These are phyloP conservation scores for Ophiosphaerella narmari DNA, from an alignment of 2,329 filamentous ascomycete species.

Conservation along the genomic window DNA sequence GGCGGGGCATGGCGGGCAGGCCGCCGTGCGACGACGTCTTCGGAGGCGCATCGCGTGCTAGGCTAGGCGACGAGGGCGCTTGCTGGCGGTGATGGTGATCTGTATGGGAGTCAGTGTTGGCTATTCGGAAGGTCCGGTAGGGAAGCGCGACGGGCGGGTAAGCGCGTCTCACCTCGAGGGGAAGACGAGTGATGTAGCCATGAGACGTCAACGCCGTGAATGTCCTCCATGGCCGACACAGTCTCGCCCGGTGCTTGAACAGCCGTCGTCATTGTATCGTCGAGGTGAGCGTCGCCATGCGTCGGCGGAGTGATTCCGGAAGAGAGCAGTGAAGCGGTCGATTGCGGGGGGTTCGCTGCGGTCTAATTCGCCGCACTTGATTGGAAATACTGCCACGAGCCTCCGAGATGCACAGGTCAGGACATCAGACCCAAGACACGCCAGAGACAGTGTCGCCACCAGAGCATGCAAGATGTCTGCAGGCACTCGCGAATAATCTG, in stretches of 20 bases:
- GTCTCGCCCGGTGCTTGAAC: constrained; percentile 23
- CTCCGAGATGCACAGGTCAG: too few relatives aligned
- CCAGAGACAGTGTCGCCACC: constrained; percentile 8
- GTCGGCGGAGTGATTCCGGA: constrained; percentile 10
- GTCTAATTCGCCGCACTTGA: constrained; percentile 28
- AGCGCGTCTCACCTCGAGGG: constrained; percentile 70
- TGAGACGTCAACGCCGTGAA: constrained; percentile 83
- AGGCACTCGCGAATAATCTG: constrained; percentile 5
- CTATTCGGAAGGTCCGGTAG: not conserved
- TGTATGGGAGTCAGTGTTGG: constrained; percentile 24
- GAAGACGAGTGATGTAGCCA: constrained; percentile 77
- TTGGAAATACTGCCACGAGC: constrained; percentile 19
- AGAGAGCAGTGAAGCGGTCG: constrained; percentile 20
- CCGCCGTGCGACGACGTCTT: constrained; percentile 43
- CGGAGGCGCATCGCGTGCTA: constrained; percentile 39
- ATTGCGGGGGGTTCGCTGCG: constrained; percentile 35
- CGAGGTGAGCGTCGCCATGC: constrained; percentile 32
- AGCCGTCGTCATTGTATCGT: constrained; percentile 24
- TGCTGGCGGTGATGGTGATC: constrained; percentile 45
- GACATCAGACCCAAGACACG: not conserved
- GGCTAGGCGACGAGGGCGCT: constrained; percentile 42
- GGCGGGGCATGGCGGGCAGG: constrained; percentile 22
- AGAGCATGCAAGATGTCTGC: not conserved
- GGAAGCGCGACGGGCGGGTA: constrained; percentile 6
- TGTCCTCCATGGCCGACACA: constrained; percentile 69